A percentile compares a stretch with the other conserved stretches of the same genome.
Conservation (phyloP, 78 protist species). For the Planoprotostelium fungivorum region DNA sequence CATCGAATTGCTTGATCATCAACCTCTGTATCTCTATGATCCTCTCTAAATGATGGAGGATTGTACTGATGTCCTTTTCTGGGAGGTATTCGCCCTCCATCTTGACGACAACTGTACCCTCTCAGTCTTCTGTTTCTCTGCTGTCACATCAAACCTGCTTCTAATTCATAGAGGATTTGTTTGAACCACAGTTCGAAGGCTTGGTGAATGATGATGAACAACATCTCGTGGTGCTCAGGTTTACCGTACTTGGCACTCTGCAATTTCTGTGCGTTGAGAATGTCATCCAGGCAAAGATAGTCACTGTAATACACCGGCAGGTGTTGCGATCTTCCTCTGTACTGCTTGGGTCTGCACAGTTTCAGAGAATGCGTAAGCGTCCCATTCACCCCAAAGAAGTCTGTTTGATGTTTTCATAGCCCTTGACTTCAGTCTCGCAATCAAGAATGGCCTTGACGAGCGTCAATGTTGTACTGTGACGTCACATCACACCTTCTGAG, state of each 20-base stretch:
- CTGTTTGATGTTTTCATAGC: too few species aligned
- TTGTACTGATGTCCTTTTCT: slow-evolving; percentile 3
- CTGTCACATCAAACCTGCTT: slow-evolving; percentile 5
- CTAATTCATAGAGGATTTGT: slow-evolving; percentile 71
- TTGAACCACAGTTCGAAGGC: slow-evolving; percentile 82
- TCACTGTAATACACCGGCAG: slow-evolving; percentile 47
- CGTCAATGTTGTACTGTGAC: neutral
- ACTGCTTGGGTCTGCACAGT: neutral
- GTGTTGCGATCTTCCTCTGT: neutral
- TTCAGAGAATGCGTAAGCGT: neutral
- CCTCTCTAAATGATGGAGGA: slow-evolving; percentile 52
- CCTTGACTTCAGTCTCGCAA: neutral
- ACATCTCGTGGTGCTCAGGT: slow-evolving; percentile 70
- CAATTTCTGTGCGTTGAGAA: slow-evolving; percentile 29
- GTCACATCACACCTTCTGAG: neutral
- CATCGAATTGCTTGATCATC: slow-evolving; percentile 58
- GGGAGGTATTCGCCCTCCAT: neutral
- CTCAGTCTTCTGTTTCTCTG: neutral
- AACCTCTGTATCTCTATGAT: slow-evolving; percentile 39
- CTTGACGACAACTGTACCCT: neutral
- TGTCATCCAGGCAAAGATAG: slow-evolving; percentile 43
- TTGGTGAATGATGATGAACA: slow-evolving; percentile 79
- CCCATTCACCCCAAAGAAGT: neutral
- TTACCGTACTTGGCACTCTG: slow-evolving; percentile 38
- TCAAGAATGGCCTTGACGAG: neutral